Conservation (phyloP, 768 basidiomycete species). For the Mycena maculata region DNA sequence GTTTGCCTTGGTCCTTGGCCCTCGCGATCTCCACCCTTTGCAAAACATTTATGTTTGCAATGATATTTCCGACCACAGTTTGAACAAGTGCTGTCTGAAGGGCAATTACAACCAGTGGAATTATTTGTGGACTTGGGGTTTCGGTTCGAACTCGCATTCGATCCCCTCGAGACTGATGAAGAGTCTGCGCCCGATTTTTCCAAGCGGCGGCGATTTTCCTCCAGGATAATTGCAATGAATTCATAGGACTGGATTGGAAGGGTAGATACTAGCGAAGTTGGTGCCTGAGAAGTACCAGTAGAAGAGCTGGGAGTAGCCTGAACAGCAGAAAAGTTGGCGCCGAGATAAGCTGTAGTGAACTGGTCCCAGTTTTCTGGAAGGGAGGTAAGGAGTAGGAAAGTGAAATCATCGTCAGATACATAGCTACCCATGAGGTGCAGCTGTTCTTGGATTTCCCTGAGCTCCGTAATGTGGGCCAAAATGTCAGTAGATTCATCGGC, state of each 20-base stretch:
- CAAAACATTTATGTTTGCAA: constrained; percentile 9
- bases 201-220: constrained; percentile 3
- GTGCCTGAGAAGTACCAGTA: background rate
- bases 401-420: constrained; percentile 10
- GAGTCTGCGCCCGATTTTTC: constrained; percentile 11
- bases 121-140: constrained; percentile 8
- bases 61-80: constrained; percentile 8
- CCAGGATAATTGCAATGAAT: background rate
- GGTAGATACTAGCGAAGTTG: constrained; percentile 9
- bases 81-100: constrained; percentile 2
- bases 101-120: constrained; percentile 1
- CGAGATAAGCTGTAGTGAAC: constrained; percentile 1
- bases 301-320: background rate
- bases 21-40: background rate
- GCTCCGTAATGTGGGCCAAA: constrained; percentile 5
- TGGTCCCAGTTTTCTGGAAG: constrained; percentile 1
- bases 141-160: constrained; percentile 16
- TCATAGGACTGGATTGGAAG: constrained; percentile 1
- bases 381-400: background rate
- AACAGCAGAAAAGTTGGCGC: background rate
- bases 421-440: constrained; percentile 5
- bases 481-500: constrained; percentile 13
- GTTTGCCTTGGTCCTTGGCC: background rate
- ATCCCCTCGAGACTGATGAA: constrained; percentile 11
- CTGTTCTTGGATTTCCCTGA: constrained; percentile 3